Conservation (phyloP, 768 basidiomycete genomes). For the Mrakia hoshinonis region DNA sequence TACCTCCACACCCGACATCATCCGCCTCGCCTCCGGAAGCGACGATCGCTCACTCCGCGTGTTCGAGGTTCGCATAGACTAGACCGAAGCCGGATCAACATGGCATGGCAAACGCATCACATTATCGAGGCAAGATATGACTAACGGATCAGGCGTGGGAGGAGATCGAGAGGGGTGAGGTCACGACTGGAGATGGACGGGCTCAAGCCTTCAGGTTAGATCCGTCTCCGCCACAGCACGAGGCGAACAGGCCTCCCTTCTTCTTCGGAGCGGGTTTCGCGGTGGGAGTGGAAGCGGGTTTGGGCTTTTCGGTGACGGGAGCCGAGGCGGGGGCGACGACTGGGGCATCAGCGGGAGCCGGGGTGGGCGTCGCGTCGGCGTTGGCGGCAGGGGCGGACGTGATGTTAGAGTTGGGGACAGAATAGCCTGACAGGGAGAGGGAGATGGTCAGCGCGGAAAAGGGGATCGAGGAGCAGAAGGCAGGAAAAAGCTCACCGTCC, state of each 20-base stretch:
- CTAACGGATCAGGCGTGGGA: too few species aligned
- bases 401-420: constrained; percentile 7
- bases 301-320: neutral
- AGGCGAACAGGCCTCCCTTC: constrained; percentile 18
- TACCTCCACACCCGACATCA: neutral
- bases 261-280: constrained; percentile 19
- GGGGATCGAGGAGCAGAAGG: neutral
- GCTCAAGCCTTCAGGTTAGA: constrained; percentile 19
- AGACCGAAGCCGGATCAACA: neutral
- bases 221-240: constrained; percentile 25
- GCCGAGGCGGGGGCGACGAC: neutral
- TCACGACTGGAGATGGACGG: too few species aligned
- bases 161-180: too few species aligned
- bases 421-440: constrained; percentile 1
- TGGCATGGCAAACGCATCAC: too few species aligned
- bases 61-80: constrained; percentile 11
- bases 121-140: too few species aligned
- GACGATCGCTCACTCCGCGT: constrained; percentile 26
- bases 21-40: constrained; percentile 17
- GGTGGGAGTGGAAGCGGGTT: too few species aligned
- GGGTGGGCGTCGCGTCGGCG: neutral
- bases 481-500: neutral
- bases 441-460: neutral
- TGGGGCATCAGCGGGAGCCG: neutral
- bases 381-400: neutral